A percentile compares a stretch with the other conserved stretches of the same genome.
phyloP scores from a whole-genome alignment of 495 filamentous ascomycete species.

The Sordaria brevicollis region DNA sequence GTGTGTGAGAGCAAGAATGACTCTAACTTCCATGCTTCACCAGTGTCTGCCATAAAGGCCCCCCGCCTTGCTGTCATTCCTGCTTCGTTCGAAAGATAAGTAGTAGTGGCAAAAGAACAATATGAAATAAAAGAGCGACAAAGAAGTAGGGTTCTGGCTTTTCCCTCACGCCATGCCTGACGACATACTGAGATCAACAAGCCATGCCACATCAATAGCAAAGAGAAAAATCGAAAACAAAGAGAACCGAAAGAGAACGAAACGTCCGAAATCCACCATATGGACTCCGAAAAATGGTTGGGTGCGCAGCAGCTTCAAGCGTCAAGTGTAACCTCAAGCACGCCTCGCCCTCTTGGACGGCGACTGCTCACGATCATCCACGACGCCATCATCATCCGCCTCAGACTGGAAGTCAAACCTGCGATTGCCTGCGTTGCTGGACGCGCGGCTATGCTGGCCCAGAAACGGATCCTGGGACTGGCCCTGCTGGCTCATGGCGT shows the following conservation, averaged over 20 bases:
- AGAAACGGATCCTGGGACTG: not conserved
- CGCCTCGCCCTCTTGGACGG: not conserved
- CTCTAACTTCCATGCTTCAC: not conserved
- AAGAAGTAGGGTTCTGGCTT: not conserved
- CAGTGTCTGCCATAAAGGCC: not conserved
- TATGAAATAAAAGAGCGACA: not conserved
- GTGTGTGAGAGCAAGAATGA: not conserved
- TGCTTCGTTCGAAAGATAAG: too few species aligned
- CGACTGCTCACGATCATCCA: not conserved
- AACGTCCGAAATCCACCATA: not conserved
- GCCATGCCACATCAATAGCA: not conserved
- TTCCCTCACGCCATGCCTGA: not conserved
- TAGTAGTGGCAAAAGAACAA: too few species aligned
- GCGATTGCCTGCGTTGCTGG: not conserved
- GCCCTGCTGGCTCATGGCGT: not conserved
- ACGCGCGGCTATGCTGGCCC: not conserved
- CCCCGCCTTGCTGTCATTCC: not conserved
- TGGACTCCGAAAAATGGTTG: not conserved
- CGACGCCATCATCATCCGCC: not conserved
- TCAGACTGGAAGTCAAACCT: not conserved
- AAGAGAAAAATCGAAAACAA: not conserved
- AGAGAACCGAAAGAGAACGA: not conserved
- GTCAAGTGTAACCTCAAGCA: too few species aligned
- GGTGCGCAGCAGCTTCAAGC: not conserved
- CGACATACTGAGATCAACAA: not conserved